phyloP scores from a whole-genome alignment of 768 basidiomycete species.

The Phaffia australis region DNA sequence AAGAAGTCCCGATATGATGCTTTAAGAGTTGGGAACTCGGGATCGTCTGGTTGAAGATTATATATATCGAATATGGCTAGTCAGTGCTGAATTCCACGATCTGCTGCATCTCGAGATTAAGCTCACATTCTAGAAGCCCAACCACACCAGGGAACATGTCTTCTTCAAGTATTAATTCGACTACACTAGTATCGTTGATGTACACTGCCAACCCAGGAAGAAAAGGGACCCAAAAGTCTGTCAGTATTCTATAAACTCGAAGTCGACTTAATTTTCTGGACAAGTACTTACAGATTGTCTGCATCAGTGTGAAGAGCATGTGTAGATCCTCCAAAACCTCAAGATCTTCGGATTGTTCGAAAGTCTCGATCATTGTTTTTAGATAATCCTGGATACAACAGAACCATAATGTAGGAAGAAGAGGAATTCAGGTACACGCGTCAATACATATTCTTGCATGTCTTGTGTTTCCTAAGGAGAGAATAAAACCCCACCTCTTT shows the following conservation, averaged over 20 bases:
- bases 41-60: conserved; percentile 57
- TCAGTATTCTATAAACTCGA: neutral
- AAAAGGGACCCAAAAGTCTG: conserved; percentile 2
- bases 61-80: neutral
- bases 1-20: conserved; percentile 95
- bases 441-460: conserved; percentile 3
- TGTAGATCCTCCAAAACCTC: conserved; percentile 85
- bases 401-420: neutral
- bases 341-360: conserved; percentile 81
- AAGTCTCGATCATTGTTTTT: conserved; percentile 69
- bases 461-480: conserved; percentile 10
- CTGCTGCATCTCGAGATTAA: conserved; percentile 25
- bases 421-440: conserved; percentile 13
- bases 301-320: conserved; percentile 80
- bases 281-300: conserved; percentile 66
- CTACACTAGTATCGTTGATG: conserved; percentile 86
- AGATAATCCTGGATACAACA: conserved; percentile 59
- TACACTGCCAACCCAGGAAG: conserved; percentile 49
- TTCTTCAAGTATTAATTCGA: conserved; percentile 89
- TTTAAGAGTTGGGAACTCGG: conserved; percentile 91
- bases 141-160: conserved; percentile 84
- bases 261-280: neutral
- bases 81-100: conserved; percentile 9
- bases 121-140: conserved; percentile 91
- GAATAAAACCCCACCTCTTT: conserved; percentile 53